phyloP scores from a whole-genome alignment of 352 stramenopile species.

The Thraustochytrium sp. region DNA sequence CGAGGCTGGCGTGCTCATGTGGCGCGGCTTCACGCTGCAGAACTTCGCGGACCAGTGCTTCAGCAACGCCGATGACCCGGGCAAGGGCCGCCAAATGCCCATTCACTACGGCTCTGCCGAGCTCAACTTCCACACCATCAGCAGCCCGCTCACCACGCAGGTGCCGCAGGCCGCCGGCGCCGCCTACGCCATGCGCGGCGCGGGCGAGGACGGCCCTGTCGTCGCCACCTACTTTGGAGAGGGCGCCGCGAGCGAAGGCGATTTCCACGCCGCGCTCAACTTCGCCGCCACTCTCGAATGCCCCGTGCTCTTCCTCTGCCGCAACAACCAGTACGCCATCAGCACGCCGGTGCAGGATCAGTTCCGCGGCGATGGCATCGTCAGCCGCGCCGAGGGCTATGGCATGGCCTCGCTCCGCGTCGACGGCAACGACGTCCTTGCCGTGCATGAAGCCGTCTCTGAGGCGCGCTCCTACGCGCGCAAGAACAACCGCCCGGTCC shows the following conservation, averaged over 20 bases:
- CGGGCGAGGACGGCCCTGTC: conserved; percentile 70
- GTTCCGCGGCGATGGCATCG: conserved; percentile 93
- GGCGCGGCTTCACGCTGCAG: conserved; percentile 91
- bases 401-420: conserved; percentile 93
- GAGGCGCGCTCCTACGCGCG: conserved; percentile 81
- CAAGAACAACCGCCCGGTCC: conserved; percentile 65
- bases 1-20: conserved; percentile 94
- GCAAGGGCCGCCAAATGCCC: conserved; percentile 94
- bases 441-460: conserved; percentile 82
- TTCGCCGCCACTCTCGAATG: conserved; percentile 90
- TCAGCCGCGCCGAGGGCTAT: conserved; percentile 84
- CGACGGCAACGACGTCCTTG: conserved; percentile 95
- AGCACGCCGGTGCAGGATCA: conserved; percentile 87
- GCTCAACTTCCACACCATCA: conserved; percentile 96
- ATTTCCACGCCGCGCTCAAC: conserved; percentile 94
- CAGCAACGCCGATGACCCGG: conserved; percentile 88
- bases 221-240: conserved; percentile 94
- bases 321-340: conserved; percentile 99
- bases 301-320: conserved; percentile 93
- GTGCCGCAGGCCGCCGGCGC: conserved; percentile 93
- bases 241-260: conserved; percentile 88
- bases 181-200: conserved; percentile 82
- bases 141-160: conserved; percentile 91
- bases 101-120: conserved; percentile 92
- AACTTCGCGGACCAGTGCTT: conserved; percentile 97